Evolutionary conservation across 31 red algal species (phyloP), one percentile per base, ranked within the genome.

Genomic region (Odonthalia washingtoniensis): DNA sequence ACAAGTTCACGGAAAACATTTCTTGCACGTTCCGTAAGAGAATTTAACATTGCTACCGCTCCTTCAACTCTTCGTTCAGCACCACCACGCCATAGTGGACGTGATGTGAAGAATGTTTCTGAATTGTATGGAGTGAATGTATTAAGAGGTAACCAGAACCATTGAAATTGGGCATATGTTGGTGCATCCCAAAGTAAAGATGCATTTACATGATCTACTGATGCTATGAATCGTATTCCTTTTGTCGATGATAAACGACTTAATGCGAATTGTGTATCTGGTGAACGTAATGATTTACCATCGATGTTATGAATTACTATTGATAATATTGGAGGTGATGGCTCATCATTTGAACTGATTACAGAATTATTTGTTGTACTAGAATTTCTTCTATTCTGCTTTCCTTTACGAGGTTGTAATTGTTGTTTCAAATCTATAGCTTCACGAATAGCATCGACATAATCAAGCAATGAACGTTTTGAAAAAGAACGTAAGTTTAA

Each of bases 301-400:
- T 99, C 97, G 30, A 99, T 92, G 68, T 92, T 99, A 86, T 99
- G 97, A 32, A 99, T 61, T 4, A 99, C 87, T 28, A 99, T 52
- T 17, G 63, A 38, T 0, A 95, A 43, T n/a, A n/a, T n/a, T n/a
- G n/a, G n/a, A n/a, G n/a, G n/a, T n/a, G n/a, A n/a, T n/a, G n/a
- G n/a, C n/a, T n/a, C n/a, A n/a, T n/a, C n/a, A n/a, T n/a, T n/a
- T n/a, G n/a, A n/a, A n/a, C n/a, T n/a, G n/a, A n/a, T n/a, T n/a
- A n/a, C n/a, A n/a, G n/a, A n/a, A n/a, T n/a, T n/a, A n/a, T n/a
- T n/a, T n/a, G n/a, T n/a, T n/a, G n/a, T n/a, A n/a, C n/a, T n/a
- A n/a, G n/a, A n/a, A n/a, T n/a, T n/a, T n/a, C n/a, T n/a, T n/a
- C n/a, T n/a, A n/a, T n/a, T n/a, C n/a, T n/a, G n/a, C n/a, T n/a